Conservation (phyloP, 805 yeast species). For the Kodamaea lidongshanica region DNA sequence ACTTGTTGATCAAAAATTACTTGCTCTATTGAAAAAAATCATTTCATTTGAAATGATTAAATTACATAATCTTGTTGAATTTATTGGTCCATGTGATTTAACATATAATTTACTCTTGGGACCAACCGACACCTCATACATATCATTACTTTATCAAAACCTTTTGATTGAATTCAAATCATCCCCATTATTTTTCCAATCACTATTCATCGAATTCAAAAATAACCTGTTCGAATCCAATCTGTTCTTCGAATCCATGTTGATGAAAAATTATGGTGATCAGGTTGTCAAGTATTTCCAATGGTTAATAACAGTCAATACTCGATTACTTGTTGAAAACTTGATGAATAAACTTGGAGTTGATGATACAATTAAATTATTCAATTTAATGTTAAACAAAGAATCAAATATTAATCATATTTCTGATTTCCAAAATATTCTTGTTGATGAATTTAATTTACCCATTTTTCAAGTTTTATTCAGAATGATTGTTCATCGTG, state of each 20-base stretch:
- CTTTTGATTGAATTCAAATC: constrained; percentile 12
- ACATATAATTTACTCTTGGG: constrained; percentile 10
- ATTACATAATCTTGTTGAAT: constrained; percentile 10
- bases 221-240: constrained; percentile 1
- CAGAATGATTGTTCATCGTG: constrained; percentile 15
- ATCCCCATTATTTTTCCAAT: constrained; percentile 10
- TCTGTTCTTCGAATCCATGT: constrained; percentile 4
- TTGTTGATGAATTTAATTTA: constrained; percentile 30
- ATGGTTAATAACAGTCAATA: constrained; percentile 11
- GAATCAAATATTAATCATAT: constrained; percentile 3
- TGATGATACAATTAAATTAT: constrained; percentile 14
- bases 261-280: constrained; percentile 7
- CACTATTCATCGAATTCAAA: constrained; percentile 12
- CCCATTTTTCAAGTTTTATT: constrained; percentile 28
- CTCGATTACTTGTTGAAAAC: constrained; percentile 19
- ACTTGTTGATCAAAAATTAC: constrained; percentile 2
- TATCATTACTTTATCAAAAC: constrained; percentile 11
- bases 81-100: constrained; percentile 3
- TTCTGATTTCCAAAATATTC: constrained; percentile 13
- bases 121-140: neutral
- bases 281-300: constrained; percentile 11
- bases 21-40: constrained; percentile 13
- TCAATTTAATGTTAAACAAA: constrained; percentile 13
- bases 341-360: constrained; percentile 13
- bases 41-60: constrained; percentile 14